Percentiles rank a stretch among this genome's conserved stretches.
Evolutionary conservation across 1,284 basidiomycete genomes (phyloP).

Genomic region (Trametes sp.): DNA sequence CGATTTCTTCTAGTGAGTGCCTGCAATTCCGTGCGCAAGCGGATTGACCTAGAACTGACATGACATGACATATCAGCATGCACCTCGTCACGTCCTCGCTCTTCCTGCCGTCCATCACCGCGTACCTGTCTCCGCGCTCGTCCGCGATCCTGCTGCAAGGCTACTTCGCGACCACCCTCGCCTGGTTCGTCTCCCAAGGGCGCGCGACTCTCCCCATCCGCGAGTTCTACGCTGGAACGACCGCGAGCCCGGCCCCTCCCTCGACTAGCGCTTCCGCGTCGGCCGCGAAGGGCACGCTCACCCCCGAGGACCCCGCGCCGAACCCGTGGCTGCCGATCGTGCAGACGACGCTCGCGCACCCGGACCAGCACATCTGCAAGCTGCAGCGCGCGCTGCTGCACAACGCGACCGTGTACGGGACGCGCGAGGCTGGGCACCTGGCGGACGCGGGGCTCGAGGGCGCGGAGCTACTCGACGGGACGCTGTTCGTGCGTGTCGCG

Average conservation of each 20-base stretch:
- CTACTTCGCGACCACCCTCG: slow-evolving; percentile 47
- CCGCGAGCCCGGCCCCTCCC: slow-evolving; percentile 26
- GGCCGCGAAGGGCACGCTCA: slow-evolving; percentile 43
- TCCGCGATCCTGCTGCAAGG: slow-evolving; percentile 45
- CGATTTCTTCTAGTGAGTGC: slow-evolving; percentile 46
- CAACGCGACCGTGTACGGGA: slow-evolving; percentile 56
- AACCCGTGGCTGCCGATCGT: slow-evolving; percentile 64
- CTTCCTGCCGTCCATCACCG: slow-evolving; percentile 48
- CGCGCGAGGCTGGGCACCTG: slow-evolving; percentile 45
- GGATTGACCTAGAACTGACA: not conserved
- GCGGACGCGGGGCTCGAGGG: slow-evolving; percentile 43
- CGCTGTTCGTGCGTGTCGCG: slow-evolving; percentile 62
- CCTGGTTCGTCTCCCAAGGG: slow-evolving; percentile 49
- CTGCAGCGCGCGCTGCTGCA: slow-evolving; percentile 61
- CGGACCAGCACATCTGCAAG: slow-evolving; percentile 70
- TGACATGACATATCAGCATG: slow-evolving; percentile 43
- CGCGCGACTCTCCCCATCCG: slow-evolving; percentile 43
- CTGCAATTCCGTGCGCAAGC: not conserved
- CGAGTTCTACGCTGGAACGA: slow-evolving; percentile 45
- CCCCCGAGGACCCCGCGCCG: slow-evolving; percentile 42
- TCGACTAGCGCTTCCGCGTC: slow-evolving; percentile 38
- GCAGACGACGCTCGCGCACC: slow-evolving; percentile 55
- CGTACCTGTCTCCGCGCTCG: slow-evolving; percentile 37
- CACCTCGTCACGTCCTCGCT: slow-evolving; percentile 56
- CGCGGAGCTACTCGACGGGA: slow-evolving; percentile 65